Base-by-base conservation (phyloP, 352 stramenopile genomes). In the Peronosclerospora sorghi region DNA sequence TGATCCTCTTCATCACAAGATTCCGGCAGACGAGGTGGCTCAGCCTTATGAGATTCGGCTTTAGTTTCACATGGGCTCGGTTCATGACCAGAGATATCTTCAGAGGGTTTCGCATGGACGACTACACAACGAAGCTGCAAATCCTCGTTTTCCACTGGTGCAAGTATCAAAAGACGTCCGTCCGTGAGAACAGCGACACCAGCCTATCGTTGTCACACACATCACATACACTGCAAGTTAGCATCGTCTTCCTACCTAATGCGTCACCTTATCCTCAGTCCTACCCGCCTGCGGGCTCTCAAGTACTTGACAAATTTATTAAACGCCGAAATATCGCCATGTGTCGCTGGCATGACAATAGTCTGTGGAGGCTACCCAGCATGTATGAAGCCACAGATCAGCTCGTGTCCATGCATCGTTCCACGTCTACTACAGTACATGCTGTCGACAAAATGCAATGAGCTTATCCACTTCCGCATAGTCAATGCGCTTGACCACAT, bases 401-500 rank as follows among this genome's bases (percentile, higher is more conserved):
- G 10, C 26, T 10, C 6, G 6, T 10, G 26, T 30, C 6, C 6
- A 6, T 10, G 26, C 26, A 30, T 17, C 2, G 18, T 35, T 17
- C 30, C 8, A 6, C 12, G 10, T 45, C 24, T 14, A 17, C 18
- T 37, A 19, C 12, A 41, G 47, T 62, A 85, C 72, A 49, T 83
- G 64, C 41, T 68, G 44, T 18, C 35, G 50, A 29, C 65, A 83
- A n/a, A 51, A 67, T 23, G 49, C 48, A 41, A 84, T 64, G 42
- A 87, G 69, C 17, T 62, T 65, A 20, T 83, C 66, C 19, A 85
- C 59, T 38, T 83, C 70, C 0, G 36, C 52, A 24, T 78, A 62
- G 23, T 70, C 59, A 17, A 87, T 47, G 2, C 75, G 70, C 50
- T 87, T 87, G 27, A 61, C 51, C 27, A 87, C 67, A 26, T 64